phyloP scores from a whole-genome alignment of 2,329 filamentous ascomycete genomes.

The Nemania sp. region DNA sequence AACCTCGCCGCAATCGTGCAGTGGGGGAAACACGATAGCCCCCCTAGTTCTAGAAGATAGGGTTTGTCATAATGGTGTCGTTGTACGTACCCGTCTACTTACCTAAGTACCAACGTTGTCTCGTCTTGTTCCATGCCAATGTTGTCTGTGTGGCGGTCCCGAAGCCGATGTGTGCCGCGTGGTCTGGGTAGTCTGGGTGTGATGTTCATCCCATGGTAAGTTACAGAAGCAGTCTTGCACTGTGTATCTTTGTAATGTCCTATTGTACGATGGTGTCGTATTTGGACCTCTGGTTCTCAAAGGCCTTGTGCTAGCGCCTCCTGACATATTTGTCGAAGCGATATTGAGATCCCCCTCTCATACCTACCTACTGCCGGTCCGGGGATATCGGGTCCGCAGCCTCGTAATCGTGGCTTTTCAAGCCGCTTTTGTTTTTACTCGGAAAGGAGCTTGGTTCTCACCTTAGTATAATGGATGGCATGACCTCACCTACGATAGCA shows the following conservation, averaged over 20 bases:
- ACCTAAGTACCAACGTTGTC: not conserved
- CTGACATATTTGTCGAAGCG: not conserved
- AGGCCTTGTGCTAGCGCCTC: conserved; percentile 3
- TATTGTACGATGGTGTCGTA: not conserved
- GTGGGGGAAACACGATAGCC: not conserved
- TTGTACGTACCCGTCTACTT: conserved; percentile 6
- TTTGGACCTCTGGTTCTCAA: not conserved
- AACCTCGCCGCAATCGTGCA: conserved; percentile 31
- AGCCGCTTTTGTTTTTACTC: not conserved
- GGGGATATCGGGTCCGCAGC: conserved; percentile 13
- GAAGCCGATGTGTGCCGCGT: not conserved
- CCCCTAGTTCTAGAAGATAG: not conserved
- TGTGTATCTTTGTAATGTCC: not conserved
- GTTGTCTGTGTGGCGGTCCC: not conserved
- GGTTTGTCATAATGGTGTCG: conserved; percentile 1
- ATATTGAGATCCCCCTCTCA: conserved; percentile 1
- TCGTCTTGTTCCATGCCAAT: not conserved
- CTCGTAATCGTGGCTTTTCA: not conserved
- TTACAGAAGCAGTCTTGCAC: not conserved
- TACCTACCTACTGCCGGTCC: not conserved
- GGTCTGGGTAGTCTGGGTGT: too few relatives aligned
- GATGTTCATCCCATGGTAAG: not conserved
- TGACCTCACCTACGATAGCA: not conserved
- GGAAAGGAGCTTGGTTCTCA: not conserved
- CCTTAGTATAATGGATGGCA: not conserved